A percentile compares a stretch with the other conserved stretches of the same genome.
Conservation (phyloP, 2,329 filamentous ascomycete genomes). For the Neonectria punicea region DNA sequence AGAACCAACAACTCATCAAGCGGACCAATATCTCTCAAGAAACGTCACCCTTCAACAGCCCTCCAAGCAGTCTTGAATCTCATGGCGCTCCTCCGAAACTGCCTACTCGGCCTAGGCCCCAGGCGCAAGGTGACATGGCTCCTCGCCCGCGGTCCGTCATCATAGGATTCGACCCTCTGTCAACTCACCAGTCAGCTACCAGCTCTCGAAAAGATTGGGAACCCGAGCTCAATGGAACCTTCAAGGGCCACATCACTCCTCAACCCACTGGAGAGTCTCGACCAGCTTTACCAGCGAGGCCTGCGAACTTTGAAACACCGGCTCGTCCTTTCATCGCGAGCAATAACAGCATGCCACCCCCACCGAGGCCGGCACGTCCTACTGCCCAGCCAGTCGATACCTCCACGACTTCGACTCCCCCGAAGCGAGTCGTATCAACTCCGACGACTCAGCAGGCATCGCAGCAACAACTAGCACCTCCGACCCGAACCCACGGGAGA, state of each 20-base stretch:
- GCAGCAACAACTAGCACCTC: slow-evolving; percentile 45
- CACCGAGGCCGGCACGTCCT: slow-evolving; percentile 58
- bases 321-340: slow-evolving; percentile 30
- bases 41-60: slow-evolving; percentile 86
- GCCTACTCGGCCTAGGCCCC: slow-evolving; percentile 62
- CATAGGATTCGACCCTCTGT: slow-evolving; percentile 60
- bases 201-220: slow-evolving; percentile 58
- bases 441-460: slow-evolving; percentile 42
- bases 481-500: slow-evolving; percentile 45
- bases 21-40: slow-evolving; percentile 47
- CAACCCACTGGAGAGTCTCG: slow-evolving; percentile 56
- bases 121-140: slow-evolving; percentile 36
- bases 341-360: slow-evolving; percentile 40
- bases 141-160: slow-evolving; percentile 37
- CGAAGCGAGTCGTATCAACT: slow-evolving; percentile 46
- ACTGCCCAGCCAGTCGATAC: slow-evolving; percentile 36
- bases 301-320: slow-evolving; percentile 46
- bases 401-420: slow-evolving; percentile 36
- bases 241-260: slow-evolving; percentile 51
- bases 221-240: slow-evolving; percentile 53
- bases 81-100: slow-evolving; percentile 63
- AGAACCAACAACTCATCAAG: slow-evolving; percentile 19
- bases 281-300: slow-evolving; percentile 62
- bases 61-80: slow-evolving; percentile 75
- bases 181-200: slow-evolving; percentile 60